Evolutionary conservation across 1,284 basidiomycete genomes (phyloP).

Genomic region (Leccinum solheimii): DNA sequence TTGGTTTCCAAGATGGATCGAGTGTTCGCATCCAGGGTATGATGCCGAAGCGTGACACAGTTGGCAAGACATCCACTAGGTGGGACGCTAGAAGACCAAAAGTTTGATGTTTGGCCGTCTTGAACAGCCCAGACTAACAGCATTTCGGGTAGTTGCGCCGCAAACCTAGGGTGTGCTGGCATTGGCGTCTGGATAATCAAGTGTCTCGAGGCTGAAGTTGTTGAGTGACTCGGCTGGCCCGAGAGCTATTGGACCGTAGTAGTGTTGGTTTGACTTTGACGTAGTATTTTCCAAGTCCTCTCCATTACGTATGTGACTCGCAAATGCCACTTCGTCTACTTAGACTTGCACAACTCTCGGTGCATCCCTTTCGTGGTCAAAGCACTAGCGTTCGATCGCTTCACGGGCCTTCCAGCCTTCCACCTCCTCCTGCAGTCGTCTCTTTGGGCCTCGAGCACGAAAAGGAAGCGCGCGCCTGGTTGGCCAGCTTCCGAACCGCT

Average conservation of each 20-base stretch:
- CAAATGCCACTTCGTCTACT: not conserved
- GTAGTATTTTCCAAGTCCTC: too few species aligned
- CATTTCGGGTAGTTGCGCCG: not conserved
- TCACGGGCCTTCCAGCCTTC: not conserved
- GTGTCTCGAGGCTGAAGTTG: not conserved
- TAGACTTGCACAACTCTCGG: not conserved
- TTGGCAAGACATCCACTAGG: not conserved
- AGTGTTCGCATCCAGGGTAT: not conserved
- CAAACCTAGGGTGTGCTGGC: not conserved
- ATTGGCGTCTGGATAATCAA: not conserved
- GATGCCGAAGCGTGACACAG: not conserved
- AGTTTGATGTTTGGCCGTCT: not conserved
- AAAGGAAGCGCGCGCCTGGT: conserved; percentile 51
- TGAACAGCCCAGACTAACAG: not conserved
- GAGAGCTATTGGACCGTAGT: not conserved
- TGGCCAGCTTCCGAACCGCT: conserved; percentile 44
- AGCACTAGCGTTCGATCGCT: not conserved
- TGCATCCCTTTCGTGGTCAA: not conserved
- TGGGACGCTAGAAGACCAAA: not conserved
- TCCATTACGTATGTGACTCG: not conserved
- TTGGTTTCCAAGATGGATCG: not conserved
- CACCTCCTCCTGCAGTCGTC: conserved; percentile 13
- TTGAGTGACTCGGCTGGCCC: not conserved
- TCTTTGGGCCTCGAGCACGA: conserved; percentile 16
- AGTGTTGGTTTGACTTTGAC: not conserved